A percentile compares a stretch with the other conserved stretches of the same genome.
phyloP scores from a whole-genome alignment of 352 stramenopile genomes.

The Globisporangium perplexum region DNA sequence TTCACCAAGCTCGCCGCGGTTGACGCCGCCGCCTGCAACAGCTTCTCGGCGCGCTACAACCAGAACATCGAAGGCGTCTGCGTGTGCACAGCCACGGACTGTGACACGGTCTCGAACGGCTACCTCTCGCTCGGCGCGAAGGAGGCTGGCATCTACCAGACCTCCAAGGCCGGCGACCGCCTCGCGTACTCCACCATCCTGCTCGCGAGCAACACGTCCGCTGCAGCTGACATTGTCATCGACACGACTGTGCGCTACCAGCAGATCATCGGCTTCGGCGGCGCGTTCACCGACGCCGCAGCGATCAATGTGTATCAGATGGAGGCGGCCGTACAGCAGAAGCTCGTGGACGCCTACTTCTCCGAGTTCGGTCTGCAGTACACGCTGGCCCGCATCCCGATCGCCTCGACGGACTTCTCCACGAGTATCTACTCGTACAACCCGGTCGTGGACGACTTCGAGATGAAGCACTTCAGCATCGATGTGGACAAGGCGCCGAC shows the following conservation, averaged over 20 bases:
- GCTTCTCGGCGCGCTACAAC: constrained; percentile 37
- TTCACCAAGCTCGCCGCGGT: constrained; percentile 3
- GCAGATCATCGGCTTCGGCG: constrained; percentile 85
- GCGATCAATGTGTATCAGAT: constrained; percentile 79
- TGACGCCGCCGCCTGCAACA: constrained; percentile 12
- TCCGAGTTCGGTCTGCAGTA: constrained; percentile 75
- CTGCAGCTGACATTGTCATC: constrained; percentile 33
- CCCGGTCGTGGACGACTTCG: constrained; percentile 66
- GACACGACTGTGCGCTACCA: constrained; percentile 57
- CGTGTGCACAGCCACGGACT: constrained; percentile 41
- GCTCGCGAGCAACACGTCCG: constrained; percentile 12
- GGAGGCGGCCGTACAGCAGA: constrained; percentile 41
- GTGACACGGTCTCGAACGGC: constrained; percentile 47
- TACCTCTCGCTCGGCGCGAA: constrained; percentile 28
- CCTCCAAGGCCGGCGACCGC: constrained; percentile 40
- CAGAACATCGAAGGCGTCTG: constrained; percentile 42
- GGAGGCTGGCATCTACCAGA: constrained; percentile 45
- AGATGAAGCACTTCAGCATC: constrained; percentile 79
- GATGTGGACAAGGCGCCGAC: constrained; percentile 62
- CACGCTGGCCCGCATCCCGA: constrained; percentile 76
- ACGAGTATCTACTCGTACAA: constrained; percentile 85
- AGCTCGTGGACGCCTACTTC: constrained; percentile 80
- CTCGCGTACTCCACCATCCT: constrained; percentile 33
- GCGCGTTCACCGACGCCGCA: constrained; percentile 85
- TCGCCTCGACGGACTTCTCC: constrained; percentile 87